Evolutionary conservation across 805 yeast genomes (phyloP), one percentile per base, ranked within the genome.

Genomic region (Zygotorulaspora florentina): DNA sequence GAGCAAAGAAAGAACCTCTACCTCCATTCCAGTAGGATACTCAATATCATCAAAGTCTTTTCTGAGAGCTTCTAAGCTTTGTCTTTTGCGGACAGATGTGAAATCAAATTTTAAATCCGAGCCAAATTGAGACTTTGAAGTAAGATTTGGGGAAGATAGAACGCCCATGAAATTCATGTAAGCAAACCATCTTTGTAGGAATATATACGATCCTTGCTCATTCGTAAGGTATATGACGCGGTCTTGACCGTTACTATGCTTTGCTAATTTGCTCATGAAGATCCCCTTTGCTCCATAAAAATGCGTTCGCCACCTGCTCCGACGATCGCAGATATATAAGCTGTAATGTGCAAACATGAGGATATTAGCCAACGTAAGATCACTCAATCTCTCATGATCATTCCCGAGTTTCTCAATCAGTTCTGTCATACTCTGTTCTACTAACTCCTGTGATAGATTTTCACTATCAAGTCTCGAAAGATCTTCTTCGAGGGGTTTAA

Each of bases 251-350:
- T 43, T 17, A 48, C 44, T 10, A 48, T 37, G 11, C 35, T 36
- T 46, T 42, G 35, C 52, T 30, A 30, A 57, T 39, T 47, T 29
- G 40, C 50, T 47, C 23, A 38, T 31, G 18, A 83, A 70, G 33
- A 84, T 81, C 55, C 81, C 84, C 47, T 79, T 69, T 0, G 90
- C 89, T 0, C 89, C 89, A 30, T 74, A 69, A 42, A 79, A 67
- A 59, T 85, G 93, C 1, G 81, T 75, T 56, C 81, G 71, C 79
- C 87, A 86, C 39, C 74, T 59, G 46, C 58, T 43, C 68, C 50
- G 68, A 70, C 48, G 51, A 69, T 73, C 50, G 61, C 72, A 35
- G 71, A 75, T 59, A 65, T 72, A 40, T 62, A 70, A 71, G 50
- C 80, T 82, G 58, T 77, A 80, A 30, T 83, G 77, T 12, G 81